Conservation (phyloP, 164 flowering plant species). For the Nymphaea colorata region DNA sequence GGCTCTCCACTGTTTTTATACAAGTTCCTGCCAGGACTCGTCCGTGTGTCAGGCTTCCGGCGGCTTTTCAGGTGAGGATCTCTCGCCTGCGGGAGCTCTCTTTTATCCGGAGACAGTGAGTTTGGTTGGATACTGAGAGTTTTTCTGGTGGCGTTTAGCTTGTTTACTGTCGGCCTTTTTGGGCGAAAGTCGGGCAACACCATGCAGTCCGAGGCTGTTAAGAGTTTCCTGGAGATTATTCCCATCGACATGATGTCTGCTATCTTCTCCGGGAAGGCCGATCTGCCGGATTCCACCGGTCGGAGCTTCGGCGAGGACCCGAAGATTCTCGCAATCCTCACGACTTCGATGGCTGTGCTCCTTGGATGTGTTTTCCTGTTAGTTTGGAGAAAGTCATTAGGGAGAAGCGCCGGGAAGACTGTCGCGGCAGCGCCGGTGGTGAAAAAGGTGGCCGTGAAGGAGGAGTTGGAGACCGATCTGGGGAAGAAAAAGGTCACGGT, state of each 20-base stretch:
- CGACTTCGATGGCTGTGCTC: conserved; percentile 72
- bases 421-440: conserved; percentile 9
- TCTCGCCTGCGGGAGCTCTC: no score
- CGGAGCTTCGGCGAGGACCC: conserved; percentile 42
- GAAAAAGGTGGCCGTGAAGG: conserved; percentile 34
- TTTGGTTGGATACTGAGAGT: conserved; percentile 3
- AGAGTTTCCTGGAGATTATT: conserved; percentile 20
- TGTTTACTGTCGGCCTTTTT: no score
- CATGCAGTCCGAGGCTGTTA: not conserved
- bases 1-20: no score
- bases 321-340: conserved; percentile 45
- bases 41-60: no score
- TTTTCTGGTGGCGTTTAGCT: no score
- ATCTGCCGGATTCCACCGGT: conserved; percentile 17
- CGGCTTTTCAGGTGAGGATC: no score
- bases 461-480: conserved; percentile 55
- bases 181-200: not conserved
- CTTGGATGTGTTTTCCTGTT: conserved; percentile 51
- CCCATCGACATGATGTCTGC: conserved; percentile 61
- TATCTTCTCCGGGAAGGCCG: conserved; percentile 35
- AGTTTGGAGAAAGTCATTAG: conserved; percentile 46
- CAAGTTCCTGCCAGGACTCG: no score
- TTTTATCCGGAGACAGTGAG: not conserved
- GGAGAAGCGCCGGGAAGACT: conserved; percentile 13
- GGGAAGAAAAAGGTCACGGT: conserved; percentile 78